These are phyloP conservation scores for Trichoderma simmonsii DNA, from an alignment of 2,329 filamentous ascomycete genomes.

Conservation along the genomic window DNA sequence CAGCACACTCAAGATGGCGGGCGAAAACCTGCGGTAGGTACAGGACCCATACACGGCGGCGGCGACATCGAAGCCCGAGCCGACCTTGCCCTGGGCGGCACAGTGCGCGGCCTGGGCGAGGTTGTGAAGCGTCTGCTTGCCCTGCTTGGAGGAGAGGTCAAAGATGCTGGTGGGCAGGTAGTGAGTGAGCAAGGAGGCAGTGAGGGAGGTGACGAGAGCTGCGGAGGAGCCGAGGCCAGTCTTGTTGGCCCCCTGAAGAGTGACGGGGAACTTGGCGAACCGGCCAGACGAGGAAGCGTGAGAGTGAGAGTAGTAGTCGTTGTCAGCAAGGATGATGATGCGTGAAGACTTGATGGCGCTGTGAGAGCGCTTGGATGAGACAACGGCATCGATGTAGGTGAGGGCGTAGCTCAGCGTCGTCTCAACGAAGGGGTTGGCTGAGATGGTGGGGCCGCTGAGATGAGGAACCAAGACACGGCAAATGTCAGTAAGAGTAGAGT, in stretches of 20 bases:
- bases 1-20: conserved; percentile 63
- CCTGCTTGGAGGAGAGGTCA: conserved; percentile 52
- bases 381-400: conserved; percentile 64
- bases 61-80: conserved; percentile 92
- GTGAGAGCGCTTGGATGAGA: conserved; percentile 35
- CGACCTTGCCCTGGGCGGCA: conserved; percentile 93
- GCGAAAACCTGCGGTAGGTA: conserved; percentile 88
- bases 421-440: conserved; percentile 82
- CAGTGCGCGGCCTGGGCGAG: conserved; percentile 92
- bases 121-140: conserved; percentile 73
- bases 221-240: conserved; percentile 94
- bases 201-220: conserved; percentile 85
- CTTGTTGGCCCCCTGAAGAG: conserved; percentile 79
- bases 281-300: conserved; percentile 39
- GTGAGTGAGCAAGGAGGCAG: conserved; percentile 71
- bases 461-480: neutral
- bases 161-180: conserved; percentile 61
- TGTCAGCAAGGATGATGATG: conserved; percentile 88
- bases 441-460: conserved; percentile 44
- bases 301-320: conserved; percentile 85
- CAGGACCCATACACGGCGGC: conserved; percentile 90
- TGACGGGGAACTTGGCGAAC: conserved; percentile 76
- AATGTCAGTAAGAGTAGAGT: neutral
- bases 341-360: conserved; percentile 62
- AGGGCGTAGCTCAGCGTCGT: conserved; percentile 84